Evolutionary conservation across 2,329 filamentous ascomycete genomes (phyloP).

Genomic region (Xylaria sp.): DNA sequence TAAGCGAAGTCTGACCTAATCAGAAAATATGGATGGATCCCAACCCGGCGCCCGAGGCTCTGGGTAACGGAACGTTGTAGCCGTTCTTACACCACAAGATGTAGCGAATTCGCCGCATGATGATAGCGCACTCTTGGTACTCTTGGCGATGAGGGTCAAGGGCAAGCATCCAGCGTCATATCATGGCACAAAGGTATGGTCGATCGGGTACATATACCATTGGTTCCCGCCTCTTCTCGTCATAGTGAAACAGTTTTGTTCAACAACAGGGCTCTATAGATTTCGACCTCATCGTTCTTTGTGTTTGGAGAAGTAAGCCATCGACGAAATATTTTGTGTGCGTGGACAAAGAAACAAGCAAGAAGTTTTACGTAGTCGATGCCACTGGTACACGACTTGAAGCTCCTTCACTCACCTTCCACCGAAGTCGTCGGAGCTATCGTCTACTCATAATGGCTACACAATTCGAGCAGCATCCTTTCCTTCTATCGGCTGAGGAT

Average conservation of each 20-base stretch:
- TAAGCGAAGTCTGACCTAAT: constrained; percentile 15
- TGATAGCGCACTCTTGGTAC: constrained; percentile 36
- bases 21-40: constrained; percentile 5
- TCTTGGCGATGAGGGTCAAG: constrained; percentile 34
- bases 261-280: background rate
- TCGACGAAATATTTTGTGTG: background rate
- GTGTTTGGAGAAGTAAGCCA: background rate
- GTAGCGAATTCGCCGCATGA: constrained; percentile 22
- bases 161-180: constrained; percentile 4
- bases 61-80: constrained; percentile 23
- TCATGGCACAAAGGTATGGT: constrained; percentile 8
- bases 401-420: constrained; percentile 23
- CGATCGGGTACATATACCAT: constrained; percentile 34
- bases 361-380: background rate
- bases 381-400: constrained; percentile 34
- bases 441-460: constrained; percentile 54
- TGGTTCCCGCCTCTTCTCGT: constrained; percentile 21
- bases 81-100: constrained; percentile 22
- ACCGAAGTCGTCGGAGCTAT: constrained; percentile 25
- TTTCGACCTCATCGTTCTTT: background rate
- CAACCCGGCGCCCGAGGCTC: constrained; percentile 27
- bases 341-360: constrained; percentile 5
- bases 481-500: constrained; percentile 69
- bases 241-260: constrained; percentile 1
- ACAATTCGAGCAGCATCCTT: constrained; percentile 66